A percentile compares a stretch with the other conserved stretches of the same genome.
phyloP scores from a whole-genome alignment of 371 early-diverging fungal species.

The Phascolomyces articulosus region DNA sequence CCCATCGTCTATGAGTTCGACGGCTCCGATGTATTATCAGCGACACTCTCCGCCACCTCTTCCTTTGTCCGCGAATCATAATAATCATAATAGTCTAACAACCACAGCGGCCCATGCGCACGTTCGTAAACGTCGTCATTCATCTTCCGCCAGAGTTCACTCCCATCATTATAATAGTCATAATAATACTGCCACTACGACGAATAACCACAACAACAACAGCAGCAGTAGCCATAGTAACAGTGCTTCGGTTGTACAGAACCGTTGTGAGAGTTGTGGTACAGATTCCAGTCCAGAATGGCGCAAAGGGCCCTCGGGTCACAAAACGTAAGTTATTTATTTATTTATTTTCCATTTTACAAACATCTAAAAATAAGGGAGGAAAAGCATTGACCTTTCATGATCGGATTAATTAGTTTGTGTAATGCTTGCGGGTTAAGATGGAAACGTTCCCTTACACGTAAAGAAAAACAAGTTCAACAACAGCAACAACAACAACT shows the following conservation, averaged over 20 bases:
- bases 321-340: slow-evolving; percentile 43
- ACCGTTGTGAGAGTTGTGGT: slow-evolving; percentile 49
- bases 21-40: background rate
- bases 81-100: background rate
- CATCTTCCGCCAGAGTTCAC: slow-evolving; percentile 8
- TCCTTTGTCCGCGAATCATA: too few species aligned
- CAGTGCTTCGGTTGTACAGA: slow-evolving; percentile 16
- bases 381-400: background rate
- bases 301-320: slow-evolving; percentile 52
- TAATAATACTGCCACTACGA: slow-evolving; percentile 5
- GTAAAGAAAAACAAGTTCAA: slow-evolving; percentile 33
- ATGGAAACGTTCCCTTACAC: slow-evolving; percentile 46
- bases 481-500: slow-evolving; percentile 21
- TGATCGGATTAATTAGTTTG: slow-evolving; percentile 25
- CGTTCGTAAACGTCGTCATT: slow-evolving; percentile 11
- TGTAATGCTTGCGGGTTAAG: slow-evolving; percentile 55
- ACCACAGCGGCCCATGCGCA: background rate
- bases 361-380: background rate
- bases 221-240: too few species aligned
- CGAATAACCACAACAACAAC: slow-evolving; percentile 2
- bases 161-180: background rate
- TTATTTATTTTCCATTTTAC: background rate
- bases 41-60: background rate
- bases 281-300: slow-evolving; percentile 54
- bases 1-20: background rate